Evolutionary conservation across 345 rosid genomes (phyloP), one percentile per base, ranked within the genome.

Genomic region (rapeseed (Brassica napus)): DNA sequence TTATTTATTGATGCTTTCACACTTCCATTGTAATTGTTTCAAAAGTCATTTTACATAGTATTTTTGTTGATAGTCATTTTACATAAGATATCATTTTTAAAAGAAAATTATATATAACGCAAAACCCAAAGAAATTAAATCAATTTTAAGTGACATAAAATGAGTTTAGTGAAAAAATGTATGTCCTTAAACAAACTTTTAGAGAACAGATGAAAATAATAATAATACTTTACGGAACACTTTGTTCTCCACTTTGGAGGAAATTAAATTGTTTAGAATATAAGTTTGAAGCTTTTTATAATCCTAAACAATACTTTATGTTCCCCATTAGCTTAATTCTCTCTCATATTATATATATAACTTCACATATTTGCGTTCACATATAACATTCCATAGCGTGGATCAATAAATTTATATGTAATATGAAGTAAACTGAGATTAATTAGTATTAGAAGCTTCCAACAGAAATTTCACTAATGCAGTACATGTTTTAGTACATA

Each of bases 211-310:
- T 39, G 62, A 6, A 47, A 67, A 6, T 24, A 80, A 10, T 23
- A 18, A 74, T 74, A 69, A 74, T 69, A 9, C 11, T 39, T 2
- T 44, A 69, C 62, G 42, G 68, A 69, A 55, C 83, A 75, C 68
- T 75, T 34, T 65, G 69, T 70, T 75, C 63, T 75, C 80, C 83
- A 70, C 79, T 80, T 70, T 21, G 68, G 68, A 80, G 44, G 71
- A 74, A 79, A 68, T 32, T 74, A 80, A 63, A 74, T 68, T 80
- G 72, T 71, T 75, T 69, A 74, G 42, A 39, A 37, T 69, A 55
- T 64, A 34, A 64, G 4, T 74, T 37, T 74, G 44, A 63, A 52
- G 67, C 67, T 69, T 39, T 49, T 63, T 69, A 69, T 14, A 68
- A 75, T 39, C 24, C 3, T 69, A 69, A 69, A 61, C 63, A 69